Evolutionary conservation across 208 protist species (phyloP), one percentile per base, ranked within the genome.

Genomic region (Crithidia acanthocephali): DNA sequence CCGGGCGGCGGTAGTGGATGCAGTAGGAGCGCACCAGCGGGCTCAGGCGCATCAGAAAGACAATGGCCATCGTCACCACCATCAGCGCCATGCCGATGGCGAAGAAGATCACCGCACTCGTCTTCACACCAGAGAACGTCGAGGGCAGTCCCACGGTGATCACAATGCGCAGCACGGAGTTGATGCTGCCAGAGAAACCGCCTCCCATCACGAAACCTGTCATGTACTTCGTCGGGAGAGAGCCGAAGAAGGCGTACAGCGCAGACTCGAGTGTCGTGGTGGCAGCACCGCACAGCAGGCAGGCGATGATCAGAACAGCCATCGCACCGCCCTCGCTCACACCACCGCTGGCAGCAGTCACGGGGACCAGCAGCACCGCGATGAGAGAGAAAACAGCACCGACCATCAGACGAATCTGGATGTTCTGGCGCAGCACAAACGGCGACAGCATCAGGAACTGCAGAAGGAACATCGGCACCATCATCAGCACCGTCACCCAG

Each of bases 161-260:
- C 65, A 85, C 76, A 56, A 81, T 85, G 59, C 80, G 80, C 56
- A 85, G 63, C 9, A 79, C 57, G 15, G 80, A 85, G 71, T 76
- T 81, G 53, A 81, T 65, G 53, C 69, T 68, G 65, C 80, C 80
- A 30, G 80, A 85, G 44, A 85, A 71, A 18, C 80, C 80, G 25
- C 75, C 70, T 25, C 80, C 80, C 60, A 85, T 66, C 35, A 85
- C 76, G 25, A 79, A 78, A 58, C 57, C 74, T 1, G 65, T 73
- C 57, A 85, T 78, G 76, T 74, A 85, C 45, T 51, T 53, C 8
- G 75, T 79, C 6, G 80, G 80, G 32, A 85, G 51, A 0, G 80
- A 64, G 2, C 80, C 72, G 56, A 76, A 85, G 23, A 82, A 73
- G 15, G 76, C 68, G 65, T 76, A 82, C 30, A 69, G 30, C 7